Percentiles rank a stretch among this genome's conserved stretches.
Conservation (phyloP, 2,329 filamentous ascomycete species). For the Knufia petricola region DNA sequence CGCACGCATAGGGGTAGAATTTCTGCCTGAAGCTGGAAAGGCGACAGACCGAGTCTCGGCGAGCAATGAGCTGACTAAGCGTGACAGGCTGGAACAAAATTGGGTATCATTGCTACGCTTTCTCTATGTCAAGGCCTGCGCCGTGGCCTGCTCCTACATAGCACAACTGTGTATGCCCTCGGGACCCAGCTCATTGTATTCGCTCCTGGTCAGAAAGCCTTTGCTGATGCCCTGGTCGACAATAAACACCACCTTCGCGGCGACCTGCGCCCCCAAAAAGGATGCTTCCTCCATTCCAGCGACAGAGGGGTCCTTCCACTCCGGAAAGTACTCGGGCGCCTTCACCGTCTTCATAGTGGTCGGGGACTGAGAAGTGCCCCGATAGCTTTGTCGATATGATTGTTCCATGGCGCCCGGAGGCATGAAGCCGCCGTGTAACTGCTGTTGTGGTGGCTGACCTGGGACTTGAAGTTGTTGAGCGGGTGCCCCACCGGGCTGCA, state of each 20-base stretch:
- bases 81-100: background rate
- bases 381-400: constrained; percentile 44
- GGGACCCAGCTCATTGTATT: constrained; percentile 60
- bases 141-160: constrained; percentile 23
- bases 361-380: constrained; percentile 63
- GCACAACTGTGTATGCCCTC: constrained; percentile 51
- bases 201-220: constrained; percentile 58
- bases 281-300: constrained; percentile 64
- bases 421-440: constrained; percentile 25
- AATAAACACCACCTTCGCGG: constrained; percentile 64
- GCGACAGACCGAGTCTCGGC: no score
- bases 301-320: constrained; percentile 68
- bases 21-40: no score
- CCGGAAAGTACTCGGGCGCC: constrained; percentile 74
- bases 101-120: background rate
- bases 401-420: constrained; percentile 22
- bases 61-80: no score
- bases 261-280: constrained; percentile 81
- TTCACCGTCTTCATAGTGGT: constrained; percentile 71
- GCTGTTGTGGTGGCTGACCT: constrained; percentile 23
- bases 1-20: no score
- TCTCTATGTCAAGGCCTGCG: background rate
- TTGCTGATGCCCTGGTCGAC: constrained; percentile 57
- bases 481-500: constrained; percentile 27
- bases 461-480: constrained; percentile 31